Conservation (phyloP, 208 protist species). For the Leishmania gerbilli region DNA sequence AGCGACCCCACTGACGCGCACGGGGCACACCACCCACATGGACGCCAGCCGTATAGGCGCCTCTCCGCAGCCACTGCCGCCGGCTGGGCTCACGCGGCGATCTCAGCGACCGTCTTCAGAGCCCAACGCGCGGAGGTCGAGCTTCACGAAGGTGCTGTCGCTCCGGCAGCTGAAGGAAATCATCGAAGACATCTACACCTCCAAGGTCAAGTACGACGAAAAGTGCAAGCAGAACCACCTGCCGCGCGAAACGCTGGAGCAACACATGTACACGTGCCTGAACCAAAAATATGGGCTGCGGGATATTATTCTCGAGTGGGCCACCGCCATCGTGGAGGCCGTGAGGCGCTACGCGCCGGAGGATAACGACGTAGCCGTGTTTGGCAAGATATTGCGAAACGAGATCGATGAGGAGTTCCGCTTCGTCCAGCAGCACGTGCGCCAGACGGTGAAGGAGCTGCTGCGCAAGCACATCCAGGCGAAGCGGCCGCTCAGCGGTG, state of each 20-base stretch:
- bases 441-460: conserved; percentile 83
- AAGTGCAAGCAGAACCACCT: conserved; percentile 74
- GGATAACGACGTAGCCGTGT: conserved; percentile 91
- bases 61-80: conserved; percentile 30
- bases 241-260: conserved; percentile 92
- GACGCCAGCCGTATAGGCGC: conserved; percentile 7
- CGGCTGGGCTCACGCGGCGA: conserved; percentile 1
- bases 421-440: conserved; percentile 86
- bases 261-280: conserved; percentile 93
- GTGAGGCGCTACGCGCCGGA: conserved; percentile 67
- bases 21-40: not conserved
- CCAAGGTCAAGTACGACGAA: conserved; percentile 88
- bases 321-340: conserved; percentile 70
- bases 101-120: conserved; percentile 19
- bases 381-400: conserved; percentile 90
- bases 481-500: conserved; percentile 48
- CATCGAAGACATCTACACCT: conserved; percentile 90
- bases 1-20: conserved; percentile 16
- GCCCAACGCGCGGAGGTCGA: conserved; percentile 9
- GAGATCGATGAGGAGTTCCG: conserved; percentile 94
- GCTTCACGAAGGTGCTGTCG: conserved; percentile 54
- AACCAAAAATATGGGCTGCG: conserved; percentile 91
- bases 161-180: conserved; percentile 79
- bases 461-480: conserved; percentile 69
- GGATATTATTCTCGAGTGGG: conserved; percentile 85